These are phyloP conservation scores for Parmelia sp. DNA, from an alignment of 495 filamentous ascomycete genomes.

Conservation along the genomic window DNA sequence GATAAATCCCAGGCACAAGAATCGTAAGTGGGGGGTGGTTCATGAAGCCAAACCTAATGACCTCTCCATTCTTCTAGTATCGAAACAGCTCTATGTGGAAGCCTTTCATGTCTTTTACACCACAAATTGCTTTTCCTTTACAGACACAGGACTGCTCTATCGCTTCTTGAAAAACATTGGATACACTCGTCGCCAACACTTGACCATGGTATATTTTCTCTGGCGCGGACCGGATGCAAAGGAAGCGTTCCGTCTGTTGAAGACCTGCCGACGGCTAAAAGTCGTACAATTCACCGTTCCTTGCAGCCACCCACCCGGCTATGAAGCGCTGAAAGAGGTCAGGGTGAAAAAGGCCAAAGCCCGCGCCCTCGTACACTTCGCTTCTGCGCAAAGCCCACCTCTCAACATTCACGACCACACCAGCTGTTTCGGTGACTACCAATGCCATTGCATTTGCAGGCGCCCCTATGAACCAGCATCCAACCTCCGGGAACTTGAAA, in stretches of 20 bases:
- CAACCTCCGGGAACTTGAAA: conserved; percentile 4
- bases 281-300: not conserved
- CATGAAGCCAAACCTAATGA: conserved; percentile 14
- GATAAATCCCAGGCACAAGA: not conserved
- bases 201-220: conserved; percentile 21
- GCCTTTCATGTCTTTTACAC: conserved; percentile 30
- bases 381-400: not conserved
- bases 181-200: conserved; percentile 18
- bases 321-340: conserved; percentile 12
- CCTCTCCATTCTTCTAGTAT: conserved; percentile 26
- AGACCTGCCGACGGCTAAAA: conserved; percentile 13
- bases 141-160: conserved; percentile 17
- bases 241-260: conserved; percentile 13
- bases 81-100: conserved; percentile 27
- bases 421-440: not conserved
- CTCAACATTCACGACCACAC: not conserved
- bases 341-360: conserved; percentile 6
- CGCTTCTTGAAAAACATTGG: conserved; percentile 24
- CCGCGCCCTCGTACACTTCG: not conserved
- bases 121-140: conserved; percentile 32
- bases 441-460: not conserved
- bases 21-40: not conserved
- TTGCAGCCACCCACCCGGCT: conserved; percentile 10
- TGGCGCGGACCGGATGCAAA: conserved; percentile 10
- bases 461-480: not conserved